These are phyloP conservation scores for Aphelidium insulamus DNA, from an alignment of 371 early-diverging fungal genomes.

Conservation along the genomic window DNA sequence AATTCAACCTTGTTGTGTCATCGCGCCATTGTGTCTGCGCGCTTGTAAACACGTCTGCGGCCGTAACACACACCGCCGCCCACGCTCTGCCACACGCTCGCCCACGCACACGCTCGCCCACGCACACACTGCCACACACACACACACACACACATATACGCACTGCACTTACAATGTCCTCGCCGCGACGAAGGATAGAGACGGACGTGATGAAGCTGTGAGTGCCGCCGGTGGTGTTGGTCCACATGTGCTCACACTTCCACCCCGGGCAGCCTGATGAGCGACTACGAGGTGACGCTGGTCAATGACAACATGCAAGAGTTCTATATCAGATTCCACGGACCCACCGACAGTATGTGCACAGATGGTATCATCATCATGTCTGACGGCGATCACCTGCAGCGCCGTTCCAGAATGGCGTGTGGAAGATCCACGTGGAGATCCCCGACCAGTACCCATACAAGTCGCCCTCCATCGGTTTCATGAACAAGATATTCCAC, in stretches of 20 bases:
- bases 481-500: conserved; percentile 97
- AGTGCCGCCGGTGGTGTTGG: too few relatives aligned
- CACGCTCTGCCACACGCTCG: too few relatives aligned
- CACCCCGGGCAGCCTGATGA: conserved; percentile 54
- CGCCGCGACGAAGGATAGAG: conserved; percentile 21
- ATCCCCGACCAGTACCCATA: conserved; percentile 98
- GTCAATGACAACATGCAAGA: conserved; percentile 98
- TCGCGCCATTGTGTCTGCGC: too few relatives aligned
- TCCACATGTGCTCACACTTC: too few relatives aligned
- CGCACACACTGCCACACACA: background rate
- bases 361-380: conserved; percentile 1
- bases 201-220: conserved; percentile 30
- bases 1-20: too few relatives aligned
- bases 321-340: conserved; percentile 80
- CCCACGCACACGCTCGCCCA: too few relatives aligned
- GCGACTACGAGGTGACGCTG: conserved; percentile 92
- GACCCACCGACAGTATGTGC: conserved; percentile 78
- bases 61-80: too few relatives aligned
- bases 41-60: too few relatives aligned
- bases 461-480: conserved; percentile 97
- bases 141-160: too few relatives aligned
- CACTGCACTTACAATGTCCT: conserved; percentile 12
- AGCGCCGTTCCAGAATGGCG: conserved; percentile 86
- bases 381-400: conserved; percentile 2
- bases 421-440: conserved; percentile 95